Conservation (phyloP, 805 yeast species). For the Candida yuanshanica region DNA sequence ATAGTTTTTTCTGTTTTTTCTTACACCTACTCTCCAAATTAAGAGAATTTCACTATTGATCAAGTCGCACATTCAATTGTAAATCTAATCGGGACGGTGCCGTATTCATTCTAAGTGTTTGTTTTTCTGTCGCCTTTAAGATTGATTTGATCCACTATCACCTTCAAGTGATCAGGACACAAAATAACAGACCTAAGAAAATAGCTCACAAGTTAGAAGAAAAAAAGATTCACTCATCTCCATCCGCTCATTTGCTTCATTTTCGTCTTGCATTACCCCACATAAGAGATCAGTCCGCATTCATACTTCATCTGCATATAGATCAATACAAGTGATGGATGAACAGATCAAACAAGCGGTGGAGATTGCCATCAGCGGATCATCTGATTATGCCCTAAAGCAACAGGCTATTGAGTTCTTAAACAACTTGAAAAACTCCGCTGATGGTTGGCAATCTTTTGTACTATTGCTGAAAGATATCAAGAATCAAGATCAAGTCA, state of each 20-base stretch:
- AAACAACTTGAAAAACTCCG: constrained; percentile 35
- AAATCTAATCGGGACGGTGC: not conserved
- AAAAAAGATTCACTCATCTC: not conserved
- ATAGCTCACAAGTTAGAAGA: not conserved
- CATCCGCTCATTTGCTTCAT: not conserved
- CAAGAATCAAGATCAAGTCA: constrained; percentile 22
- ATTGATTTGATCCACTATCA: not conserved
- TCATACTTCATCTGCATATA: not conserved
- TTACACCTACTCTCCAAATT: too few species aligned
- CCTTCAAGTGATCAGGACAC: not conserved
- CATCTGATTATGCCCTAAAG: constrained; percentile 19
- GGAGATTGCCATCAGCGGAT: constrained; percentile 26
- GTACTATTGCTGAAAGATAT: constrained; percentile 32
- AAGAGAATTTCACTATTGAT: not conserved
- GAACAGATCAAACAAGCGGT: constrained; percentile 27
- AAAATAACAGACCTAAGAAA: too few species aligned
- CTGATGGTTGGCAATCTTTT: constrained; percentile 43
- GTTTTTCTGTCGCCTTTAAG: not conserved
- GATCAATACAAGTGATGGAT: constrained; percentile 8
- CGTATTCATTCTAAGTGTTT: not conserved
- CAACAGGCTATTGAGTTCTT: constrained; percentile 38
- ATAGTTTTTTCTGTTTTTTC: not conserved
- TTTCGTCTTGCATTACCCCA: not conserved
- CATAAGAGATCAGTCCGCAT: not conserved
- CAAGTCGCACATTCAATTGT: not conserved